phyloP scores from a whole-genome alignment of 176 grass and related monocot species.

The Triticum dicoccoides region DNA sequence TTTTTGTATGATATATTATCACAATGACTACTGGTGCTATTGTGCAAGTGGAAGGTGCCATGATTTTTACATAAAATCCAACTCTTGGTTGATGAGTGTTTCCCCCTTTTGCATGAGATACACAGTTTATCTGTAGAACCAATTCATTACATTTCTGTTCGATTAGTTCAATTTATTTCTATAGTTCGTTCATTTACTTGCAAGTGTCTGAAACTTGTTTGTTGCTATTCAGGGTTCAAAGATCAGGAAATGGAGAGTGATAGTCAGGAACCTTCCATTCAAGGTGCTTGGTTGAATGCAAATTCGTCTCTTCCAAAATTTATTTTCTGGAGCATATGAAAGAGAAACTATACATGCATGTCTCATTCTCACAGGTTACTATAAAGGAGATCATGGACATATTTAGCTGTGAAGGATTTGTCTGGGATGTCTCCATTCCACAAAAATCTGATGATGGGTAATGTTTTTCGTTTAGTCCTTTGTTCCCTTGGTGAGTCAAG shows the following conservation, averaged over 20 bases:
- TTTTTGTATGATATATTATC: too few relatives aligned
- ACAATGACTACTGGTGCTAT: conserved; percentile 1
- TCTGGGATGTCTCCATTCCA: conserved; percentile 93
- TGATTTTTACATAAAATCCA: background rate
- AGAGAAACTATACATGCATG: conserved; percentile 22
- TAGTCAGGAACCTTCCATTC: conserved; percentile 94
- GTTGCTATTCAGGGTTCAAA: conserved; percentile 68
- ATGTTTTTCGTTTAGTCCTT: conserved; percentile 22
- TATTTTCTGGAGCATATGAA: background rate
- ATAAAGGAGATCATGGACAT: conserved; percentile 63
- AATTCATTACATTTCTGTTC: background rate
- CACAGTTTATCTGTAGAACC: background rate
- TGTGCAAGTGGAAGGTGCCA: background rate
- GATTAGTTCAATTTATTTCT: background rate
- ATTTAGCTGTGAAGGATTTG: conserved; percentile 75
- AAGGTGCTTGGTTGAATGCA: conserved; percentile 60
- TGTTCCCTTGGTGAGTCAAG: conserved; percentile 25
- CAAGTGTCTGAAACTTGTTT: conserved; percentile 30
- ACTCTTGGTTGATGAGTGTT: background rate
- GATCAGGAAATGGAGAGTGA: conserved; percentile 85
- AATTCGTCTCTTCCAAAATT: background rate
- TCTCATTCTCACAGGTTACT: conserved; percentile 55
- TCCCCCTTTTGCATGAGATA: background rate
- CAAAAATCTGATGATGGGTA: conserved; percentile 75
- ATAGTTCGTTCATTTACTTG: background rate